Evolutionary conservation across 805 yeast species (phyloP).

Genomic region (Naumovozyma castellii): DNA sequence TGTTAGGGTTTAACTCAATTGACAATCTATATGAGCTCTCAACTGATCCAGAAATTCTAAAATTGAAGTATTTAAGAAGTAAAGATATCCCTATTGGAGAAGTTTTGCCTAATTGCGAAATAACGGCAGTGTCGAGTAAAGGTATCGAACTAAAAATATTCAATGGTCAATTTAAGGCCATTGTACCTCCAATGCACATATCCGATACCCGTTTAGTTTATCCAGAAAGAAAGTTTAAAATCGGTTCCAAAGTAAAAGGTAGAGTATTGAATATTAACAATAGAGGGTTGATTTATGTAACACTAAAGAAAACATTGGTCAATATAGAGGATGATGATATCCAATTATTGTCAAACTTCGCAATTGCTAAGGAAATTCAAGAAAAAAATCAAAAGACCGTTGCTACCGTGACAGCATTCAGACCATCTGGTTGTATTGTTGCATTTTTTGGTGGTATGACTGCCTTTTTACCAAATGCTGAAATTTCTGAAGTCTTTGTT

Average conservation of each 20-base stretch:
- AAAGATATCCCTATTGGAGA: conserved; percentile 75
- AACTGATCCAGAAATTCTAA: conserved; percentile 54
- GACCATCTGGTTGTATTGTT: conserved; percentile 70
- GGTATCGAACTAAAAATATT: conserved; percentile 64
- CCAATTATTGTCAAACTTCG: conserved; percentile 34
- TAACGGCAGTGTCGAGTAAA: conserved; percentile 42
- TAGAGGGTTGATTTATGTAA: conserved; percentile 45
- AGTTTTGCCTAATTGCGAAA: conserved; percentile 47
- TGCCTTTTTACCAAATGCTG: conserved; percentile 79
- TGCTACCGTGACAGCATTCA: conserved; percentile 66
- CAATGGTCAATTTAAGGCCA: conserved; percentile 55
- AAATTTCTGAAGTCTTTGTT: conserved; percentile 84
- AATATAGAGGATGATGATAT: conserved; percentile 33
- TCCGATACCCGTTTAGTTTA: conserved; percentile 76
- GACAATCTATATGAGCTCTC: conserved; percentile 65
- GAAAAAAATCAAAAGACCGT: conserved; percentile 40
- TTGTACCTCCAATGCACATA: conserved; percentile 66
- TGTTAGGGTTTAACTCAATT: conserved; percentile 54
- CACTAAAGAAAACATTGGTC: conserved; percentile 79
- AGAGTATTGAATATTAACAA: conserved; percentile 49
- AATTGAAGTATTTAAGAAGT: conserved; percentile 54
- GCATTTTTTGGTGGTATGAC: conserved; percentile 70
- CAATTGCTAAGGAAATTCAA: conserved; percentile 40
- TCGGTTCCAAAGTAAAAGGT: conserved; percentile 71
- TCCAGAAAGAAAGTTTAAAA: conserved; percentile 87